Base-by-base conservation (phyloP, 179 eudicot species). In the Beta lomatogona region DNA sequence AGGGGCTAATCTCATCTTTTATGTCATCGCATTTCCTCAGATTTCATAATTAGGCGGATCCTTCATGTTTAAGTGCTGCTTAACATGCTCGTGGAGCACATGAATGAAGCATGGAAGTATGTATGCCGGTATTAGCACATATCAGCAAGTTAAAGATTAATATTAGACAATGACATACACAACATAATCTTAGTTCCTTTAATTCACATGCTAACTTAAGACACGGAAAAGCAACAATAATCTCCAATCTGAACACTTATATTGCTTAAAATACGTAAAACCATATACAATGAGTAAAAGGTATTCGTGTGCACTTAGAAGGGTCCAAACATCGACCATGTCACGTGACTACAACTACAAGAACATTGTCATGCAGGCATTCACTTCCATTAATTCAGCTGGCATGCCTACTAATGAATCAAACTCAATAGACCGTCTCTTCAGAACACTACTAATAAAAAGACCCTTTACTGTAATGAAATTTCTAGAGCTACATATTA, bases 181-280 rank as follows among this genome's bases (percentile, higher is more conserved):
- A 78, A 16, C 80, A 14, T 13, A 11, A n/a, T 50, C 45, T 64
- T 74, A 15, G 41, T 63, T 6, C 73, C 64, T 64, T 57, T 65
- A 31, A 19, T 78, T 28, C 9, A 68, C 5, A 77, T 64, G 67
- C 60, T 64, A 46, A 31, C 41, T 25, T 53, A 19, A 75, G 68
- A 75, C 57, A 55, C 82, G 45, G 11, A 41, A 75, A 66, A 19
- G 18, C 54, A 75, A 45, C 75, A 75, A 75, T 5, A 67, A 55
- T 76, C 53, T 74, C 58, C 66, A 65, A 55, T 10, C 61, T 36
- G 36, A 19, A 55, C 73, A 53, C 15, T 6, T 78, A 66, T 48
- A 63, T 63, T 14, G 9, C 31, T 12, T n/a, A 52, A 76, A 76
- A n/a, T 53, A 44, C 9, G 63, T 5, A 52, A 21, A 78, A 53